Conservation (phyloP, 768 basidiomycete genomes). For the Suillus decipiens region DNA sequence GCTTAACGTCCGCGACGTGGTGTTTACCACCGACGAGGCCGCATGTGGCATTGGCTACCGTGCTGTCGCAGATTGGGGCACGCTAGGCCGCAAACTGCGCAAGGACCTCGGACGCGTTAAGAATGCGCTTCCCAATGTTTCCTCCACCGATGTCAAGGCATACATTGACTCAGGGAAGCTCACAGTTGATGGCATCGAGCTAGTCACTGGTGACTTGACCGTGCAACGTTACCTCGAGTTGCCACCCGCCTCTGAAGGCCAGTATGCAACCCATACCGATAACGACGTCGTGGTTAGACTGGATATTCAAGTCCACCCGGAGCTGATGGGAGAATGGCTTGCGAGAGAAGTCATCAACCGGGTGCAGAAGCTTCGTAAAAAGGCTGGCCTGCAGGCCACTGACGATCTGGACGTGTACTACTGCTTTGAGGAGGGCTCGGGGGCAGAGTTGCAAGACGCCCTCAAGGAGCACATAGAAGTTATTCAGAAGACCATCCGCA, state of each 20-base stretch:
- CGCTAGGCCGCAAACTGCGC: conserved; percentile 89
- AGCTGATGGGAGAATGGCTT: conserved; percentile 85
- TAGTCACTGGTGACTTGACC: conserved; percentile 87
- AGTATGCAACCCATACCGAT: conserved; percentile 85
- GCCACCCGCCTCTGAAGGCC: conserved; percentile 56
- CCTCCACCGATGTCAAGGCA: conserved; percentile 80
- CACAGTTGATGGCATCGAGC: conserved; percentile 84
- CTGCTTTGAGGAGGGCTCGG: conserved; percentile 68
- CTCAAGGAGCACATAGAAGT: conserved; percentile 66
- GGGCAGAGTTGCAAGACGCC: conserved; percentile 63
- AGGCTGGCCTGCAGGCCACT: conserved; percentile 91
- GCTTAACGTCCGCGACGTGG: conserved; percentile 88
- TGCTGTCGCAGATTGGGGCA: conserved; percentile 93
- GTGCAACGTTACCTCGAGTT: conserved; percentile 91
- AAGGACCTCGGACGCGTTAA: conserved; percentile 90
- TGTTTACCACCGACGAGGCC: conserved; percentile 87
- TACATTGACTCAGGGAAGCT: conserved; percentile 78
- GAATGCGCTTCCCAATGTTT: conserved; percentile 77
- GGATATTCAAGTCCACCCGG: conserved; percentile 84
- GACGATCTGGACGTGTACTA: conserved; percentile 93
- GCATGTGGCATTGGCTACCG: conserved; percentile 87
- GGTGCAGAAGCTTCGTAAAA: conserved; percentile 93
- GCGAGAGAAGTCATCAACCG: conserved; percentile 90
- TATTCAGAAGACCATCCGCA: conserved; percentile 74
- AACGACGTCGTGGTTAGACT: conserved; percentile 94